phyloP scores from a whole-genome alignment of 176 grass and related monocot genomes.

The Guadua angustifolia region DNA sequence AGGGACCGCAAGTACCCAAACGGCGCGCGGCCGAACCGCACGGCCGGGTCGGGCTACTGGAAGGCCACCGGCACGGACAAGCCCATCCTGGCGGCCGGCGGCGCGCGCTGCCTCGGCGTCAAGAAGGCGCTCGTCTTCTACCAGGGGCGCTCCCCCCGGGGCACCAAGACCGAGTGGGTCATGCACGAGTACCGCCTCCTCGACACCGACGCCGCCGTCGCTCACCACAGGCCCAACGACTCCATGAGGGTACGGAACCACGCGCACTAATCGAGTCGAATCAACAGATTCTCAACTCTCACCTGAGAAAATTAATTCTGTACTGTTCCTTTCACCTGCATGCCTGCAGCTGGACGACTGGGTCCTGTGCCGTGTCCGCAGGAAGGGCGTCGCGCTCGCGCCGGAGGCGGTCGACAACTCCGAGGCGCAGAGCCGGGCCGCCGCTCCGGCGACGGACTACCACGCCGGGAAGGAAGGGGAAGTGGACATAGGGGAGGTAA shows the following conservation, averaged over 20 bases:
- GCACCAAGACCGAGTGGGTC: conserved; percentile 66
- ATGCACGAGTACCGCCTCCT: conserved; percentile 94
- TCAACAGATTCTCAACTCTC: no score
- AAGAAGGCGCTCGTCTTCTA: conserved; percentile 68
- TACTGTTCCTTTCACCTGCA: neutral
- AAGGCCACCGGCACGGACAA: conserved; percentile 97
- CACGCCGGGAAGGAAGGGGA: neutral
- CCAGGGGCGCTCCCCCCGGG: conserved; percentile 48
- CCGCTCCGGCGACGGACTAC: neutral
- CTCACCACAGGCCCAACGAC: neutral
- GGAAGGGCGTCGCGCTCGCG: conserved; percentile 21
- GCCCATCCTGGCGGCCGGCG: conserved; percentile 56
- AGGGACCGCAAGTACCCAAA: conserved; percentile 58
- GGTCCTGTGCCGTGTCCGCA: conserved; percentile 59
- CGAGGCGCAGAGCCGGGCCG: neutral
- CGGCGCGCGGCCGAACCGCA: conserved; percentile 73
- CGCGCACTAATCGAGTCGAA: no score
- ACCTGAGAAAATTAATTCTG: neutral
- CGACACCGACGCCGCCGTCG: conserved; percentile 35
- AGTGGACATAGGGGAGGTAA: neutral
- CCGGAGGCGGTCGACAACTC: neutral
- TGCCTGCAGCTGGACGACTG: conserved; percentile 49
- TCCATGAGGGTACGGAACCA: conserved; percentile 39
- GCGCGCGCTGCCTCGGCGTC: conserved; percentile 52
- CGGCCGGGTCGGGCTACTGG: conserved; percentile 86